phyloP scores from a whole-genome alignment of 257 asterid species.

The Solanum raphanifolium region DNA sequence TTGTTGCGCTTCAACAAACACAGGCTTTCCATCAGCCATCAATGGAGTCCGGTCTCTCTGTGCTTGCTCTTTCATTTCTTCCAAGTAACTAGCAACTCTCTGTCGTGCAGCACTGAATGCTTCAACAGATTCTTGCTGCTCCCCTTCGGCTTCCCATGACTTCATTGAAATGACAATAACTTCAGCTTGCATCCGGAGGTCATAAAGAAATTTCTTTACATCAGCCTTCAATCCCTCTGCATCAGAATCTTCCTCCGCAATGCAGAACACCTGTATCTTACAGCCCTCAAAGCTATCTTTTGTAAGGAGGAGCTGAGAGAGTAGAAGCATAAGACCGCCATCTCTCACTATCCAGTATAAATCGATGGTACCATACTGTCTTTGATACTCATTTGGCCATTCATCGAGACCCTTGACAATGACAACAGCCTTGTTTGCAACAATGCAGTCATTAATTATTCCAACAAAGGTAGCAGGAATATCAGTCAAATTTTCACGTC shows the following conservation, averaged over 20 bases:
- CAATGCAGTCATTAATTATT: constrained; percentile 88
- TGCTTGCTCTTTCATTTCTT: constrained; percentile 54
- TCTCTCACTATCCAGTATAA: constrained; percentile 95
- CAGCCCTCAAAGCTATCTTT: constrained; percentile 93
- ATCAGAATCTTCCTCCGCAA: constrained; percentile 93
- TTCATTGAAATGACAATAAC: constrained; percentile 90
- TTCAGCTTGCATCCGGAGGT: constrained; percentile 96
- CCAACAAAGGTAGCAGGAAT: constrained; percentile 89
- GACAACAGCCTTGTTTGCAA: constrained; percentile 94
- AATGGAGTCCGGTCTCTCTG: constrained; percentile 38
- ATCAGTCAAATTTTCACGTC: constrained; percentile 74
- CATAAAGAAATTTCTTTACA: constrained; percentile 84
- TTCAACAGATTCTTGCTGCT: constrained; percentile 75
- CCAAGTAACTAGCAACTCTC: constrained; percentile 54
- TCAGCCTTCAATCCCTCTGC: constrained; percentile 88
- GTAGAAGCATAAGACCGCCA: constrained; percentile 95
- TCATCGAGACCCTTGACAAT: constrained; percentile 94
- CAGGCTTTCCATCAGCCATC: constrained; percentile 76
- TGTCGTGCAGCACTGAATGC: constrained; percentile 57
- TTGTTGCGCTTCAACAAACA: constrained; percentile 65
- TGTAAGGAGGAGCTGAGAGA: constrained; percentile 90
- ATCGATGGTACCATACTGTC: constrained; percentile 91
- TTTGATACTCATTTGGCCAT: constrained; percentile 96
- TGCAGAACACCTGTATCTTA: constrained; percentile 92
- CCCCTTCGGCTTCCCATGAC: constrained; percentile 71